Conservation (phyloP, 1,139 yeast genomes). For the Lodderomyces margitis region DNA sequence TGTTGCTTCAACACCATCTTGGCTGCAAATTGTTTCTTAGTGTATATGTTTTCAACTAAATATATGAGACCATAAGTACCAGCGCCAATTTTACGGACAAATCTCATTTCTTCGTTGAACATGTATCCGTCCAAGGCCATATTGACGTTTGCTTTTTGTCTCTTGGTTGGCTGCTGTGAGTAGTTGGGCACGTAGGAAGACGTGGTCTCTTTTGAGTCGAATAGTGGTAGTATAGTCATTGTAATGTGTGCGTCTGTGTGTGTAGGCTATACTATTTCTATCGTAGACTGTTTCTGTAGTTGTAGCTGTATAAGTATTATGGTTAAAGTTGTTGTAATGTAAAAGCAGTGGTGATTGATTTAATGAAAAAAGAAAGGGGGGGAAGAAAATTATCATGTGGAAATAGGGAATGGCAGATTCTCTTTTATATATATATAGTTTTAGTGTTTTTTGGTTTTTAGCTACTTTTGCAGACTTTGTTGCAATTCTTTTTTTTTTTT, state of each 20-base stretch:
- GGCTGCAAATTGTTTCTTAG: slow-evolving; percentile 61
- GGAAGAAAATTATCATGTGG: too few species aligned
- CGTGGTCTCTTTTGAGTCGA: too few species aligned
- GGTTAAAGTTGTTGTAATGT: too few species aligned
- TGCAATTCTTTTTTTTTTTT: slow-evolving; percentile 3
- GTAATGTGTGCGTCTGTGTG: too few species aligned
- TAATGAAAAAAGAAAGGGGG: too few species aligned
- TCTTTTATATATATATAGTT: too few species aligned
- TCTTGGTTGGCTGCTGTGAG: slow-evolving; percentile 5
- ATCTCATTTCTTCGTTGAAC: slow-evolving; percentile 21
- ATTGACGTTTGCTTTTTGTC: slow-evolving; percentile 11
- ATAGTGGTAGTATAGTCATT: slow-evolving; percentile 17
- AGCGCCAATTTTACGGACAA: slow-evolving; percentile 67
- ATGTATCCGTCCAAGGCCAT: slow-evolving; percentile 25
- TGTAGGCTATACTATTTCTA: too few species aligned
- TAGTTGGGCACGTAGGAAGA: slow-evolving; percentile 3
- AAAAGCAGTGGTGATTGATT: too few species aligned
- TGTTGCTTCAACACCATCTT: slow-evolving; percentile 63
- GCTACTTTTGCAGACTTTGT: neutral
- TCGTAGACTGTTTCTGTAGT: neutral
- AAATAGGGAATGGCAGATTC: too few species aligned
- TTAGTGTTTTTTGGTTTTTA: too few species aligned
- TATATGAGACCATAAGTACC: slow-evolving; percentile 90
- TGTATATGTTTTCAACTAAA: slow-evolving; percentile 55
- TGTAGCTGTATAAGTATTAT: neutral